A percentile compares a stretch with the other conserved stretches of the same genome.
These are phyloP conservation scores for Amylocarpus encephaloides DNA, from an alignment of 2,329 filamentous ascomycete genomes.

Conservation along the genomic window DNA sequence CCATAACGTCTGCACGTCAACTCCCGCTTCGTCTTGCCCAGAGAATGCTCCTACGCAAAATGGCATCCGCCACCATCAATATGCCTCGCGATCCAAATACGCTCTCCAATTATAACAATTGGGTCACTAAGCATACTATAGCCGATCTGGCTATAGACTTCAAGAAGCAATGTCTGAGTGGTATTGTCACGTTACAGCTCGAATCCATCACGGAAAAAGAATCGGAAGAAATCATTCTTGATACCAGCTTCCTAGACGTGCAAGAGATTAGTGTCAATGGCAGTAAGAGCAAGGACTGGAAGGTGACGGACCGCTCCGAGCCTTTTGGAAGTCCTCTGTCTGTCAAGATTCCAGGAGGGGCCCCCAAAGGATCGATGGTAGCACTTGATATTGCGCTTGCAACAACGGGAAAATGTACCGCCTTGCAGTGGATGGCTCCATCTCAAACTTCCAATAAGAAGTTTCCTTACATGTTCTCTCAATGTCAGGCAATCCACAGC, in stretches of 20 bases:
- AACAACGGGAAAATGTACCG: slow-evolving; percentile 84
- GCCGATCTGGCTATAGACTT: slow-evolving; percentile 82
- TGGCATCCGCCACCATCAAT: slow-evolving; percentile 19
- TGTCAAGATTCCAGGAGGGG: slow-evolving; percentile 52
- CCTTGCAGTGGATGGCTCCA: slow-evolving; percentile 90
- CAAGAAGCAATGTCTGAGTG: slow-evolving; percentile 66
- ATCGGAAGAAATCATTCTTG: slow-evolving; percentile 73
- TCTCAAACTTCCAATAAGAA: slow-evolving; percentile 93
- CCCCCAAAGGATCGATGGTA: slow-evolving; percentile 46
- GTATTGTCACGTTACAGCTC: slow-evolving; percentile 69
- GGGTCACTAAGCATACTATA: slow-evolving; percentile 76
- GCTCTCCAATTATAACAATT: slow-evolving; percentile 83
- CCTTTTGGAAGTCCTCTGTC: slow-evolving; percentile 70
- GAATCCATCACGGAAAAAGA: slow-evolving; percentile 69
- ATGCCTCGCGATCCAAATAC: slow-evolving; percentile 74
- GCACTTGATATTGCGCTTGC: slow-evolving; percentile 61
- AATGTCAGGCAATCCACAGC: slow-evolving; percentile 94
- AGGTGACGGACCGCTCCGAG: slow-evolving; percentile 56
- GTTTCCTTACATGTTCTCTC: slow-evolving; percentile 95
- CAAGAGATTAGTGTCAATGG: slow-evolving; percentile 64
- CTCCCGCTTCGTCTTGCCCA: slow-evolving; percentile 4
- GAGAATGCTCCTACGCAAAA: slow-evolving; percentile 17
- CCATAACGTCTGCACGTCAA: slow-evolving; percentile 16
- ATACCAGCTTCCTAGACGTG: slow-evolving; percentile 79
- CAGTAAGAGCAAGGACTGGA: slow-evolving; percentile 55